Evolutionary conservation across 768 basidiomycete genomes (phyloP).

Genomic region (Wakefieldia striispora): DNA sequence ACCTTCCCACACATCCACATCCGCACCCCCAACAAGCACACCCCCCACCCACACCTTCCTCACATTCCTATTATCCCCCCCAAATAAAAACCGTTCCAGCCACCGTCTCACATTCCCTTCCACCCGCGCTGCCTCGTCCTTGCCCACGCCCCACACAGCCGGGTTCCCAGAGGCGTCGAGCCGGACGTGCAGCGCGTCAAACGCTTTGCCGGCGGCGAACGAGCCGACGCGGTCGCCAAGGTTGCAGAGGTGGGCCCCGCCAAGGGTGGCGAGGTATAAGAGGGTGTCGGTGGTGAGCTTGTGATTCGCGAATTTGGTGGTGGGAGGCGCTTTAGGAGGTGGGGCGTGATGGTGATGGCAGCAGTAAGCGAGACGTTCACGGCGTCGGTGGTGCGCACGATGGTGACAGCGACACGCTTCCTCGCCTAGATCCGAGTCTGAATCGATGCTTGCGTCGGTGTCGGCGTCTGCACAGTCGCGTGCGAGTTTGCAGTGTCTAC

Average conservation of each 20-base stretch:
- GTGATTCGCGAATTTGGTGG: conserved; percentile 41
- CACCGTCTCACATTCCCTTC: conserved; percentile 43
- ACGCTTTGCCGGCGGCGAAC: conserved; percentile 76
- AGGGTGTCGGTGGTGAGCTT: conserved; percentile 70
- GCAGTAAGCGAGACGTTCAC: not conserved
- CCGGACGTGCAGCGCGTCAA: conserved; percentile 80
- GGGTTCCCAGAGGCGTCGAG: conserved; percentile 52
- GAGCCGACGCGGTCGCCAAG: conserved; percentile 66
- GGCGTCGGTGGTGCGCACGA: not conserved
- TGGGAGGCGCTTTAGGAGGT: not conserved
- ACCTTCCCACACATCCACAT: too few relatives aligned
- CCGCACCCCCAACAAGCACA: conserved; percentile 60
- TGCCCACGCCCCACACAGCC: conserved; percentile 45
- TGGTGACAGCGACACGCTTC: not conserved
- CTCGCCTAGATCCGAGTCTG: not conserved
- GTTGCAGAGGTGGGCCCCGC: conserved; percentile 80
- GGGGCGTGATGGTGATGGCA: not conserved
- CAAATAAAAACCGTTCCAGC: conserved; percentile 82
- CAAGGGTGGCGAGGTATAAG: conserved; percentile 85
- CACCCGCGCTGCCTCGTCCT: not conserved
- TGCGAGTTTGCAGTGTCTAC: not conserved
- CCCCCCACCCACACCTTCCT: conserved; percentile 81
- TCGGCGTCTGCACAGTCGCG: too few relatives aligned
- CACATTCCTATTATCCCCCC: conserved; percentile 84
- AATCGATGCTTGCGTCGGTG: not conserved